Conservation (phyloP, 225 moss, liverwort and hornwort species). For the Lunularia cruciata region DNA sequence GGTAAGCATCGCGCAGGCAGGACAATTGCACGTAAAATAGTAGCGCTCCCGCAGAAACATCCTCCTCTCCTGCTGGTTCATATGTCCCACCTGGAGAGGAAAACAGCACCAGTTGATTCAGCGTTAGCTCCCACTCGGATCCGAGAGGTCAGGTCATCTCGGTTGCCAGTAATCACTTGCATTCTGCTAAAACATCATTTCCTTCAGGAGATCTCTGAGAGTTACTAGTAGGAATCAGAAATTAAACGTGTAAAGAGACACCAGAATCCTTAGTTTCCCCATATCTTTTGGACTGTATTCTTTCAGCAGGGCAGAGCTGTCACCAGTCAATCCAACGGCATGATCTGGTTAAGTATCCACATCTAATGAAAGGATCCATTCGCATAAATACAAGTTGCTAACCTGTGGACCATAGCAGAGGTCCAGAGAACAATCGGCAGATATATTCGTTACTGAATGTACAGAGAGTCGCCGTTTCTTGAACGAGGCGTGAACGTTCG, state of each 20-base stretch:
- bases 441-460: conserved; percentile 27
- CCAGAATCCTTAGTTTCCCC: too few species aligned
- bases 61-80: conserved; percentile 37
- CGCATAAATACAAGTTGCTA: conserved; percentile 2
- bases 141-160: too few species aligned
- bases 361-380: background rate
- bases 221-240: too few species aligned
- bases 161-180: too few species aligned
- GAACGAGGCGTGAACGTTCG: conserved; percentile 47
- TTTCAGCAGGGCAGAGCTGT: background rate
- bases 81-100: conserved; percentile 30
- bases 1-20: conserved; percentile 33
- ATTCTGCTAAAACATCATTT: too few species aligned
- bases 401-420: conserved; percentile 53
- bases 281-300: too few species aligned
- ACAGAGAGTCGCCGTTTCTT: conserved; percentile 28
- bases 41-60: conserved; percentile 22
- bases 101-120: background rate
- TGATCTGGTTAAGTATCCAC: background rate
- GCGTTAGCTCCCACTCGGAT: too few species aligned
- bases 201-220: too few species aligned
- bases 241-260: too few species aligned
- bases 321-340: background rate
- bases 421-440: conserved; percentile 29
- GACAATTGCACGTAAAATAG: conserved; percentile 35